phyloP scores from a whole-genome alignment of 177 flowering plant species.

The Vitis hybrid region DNA sequence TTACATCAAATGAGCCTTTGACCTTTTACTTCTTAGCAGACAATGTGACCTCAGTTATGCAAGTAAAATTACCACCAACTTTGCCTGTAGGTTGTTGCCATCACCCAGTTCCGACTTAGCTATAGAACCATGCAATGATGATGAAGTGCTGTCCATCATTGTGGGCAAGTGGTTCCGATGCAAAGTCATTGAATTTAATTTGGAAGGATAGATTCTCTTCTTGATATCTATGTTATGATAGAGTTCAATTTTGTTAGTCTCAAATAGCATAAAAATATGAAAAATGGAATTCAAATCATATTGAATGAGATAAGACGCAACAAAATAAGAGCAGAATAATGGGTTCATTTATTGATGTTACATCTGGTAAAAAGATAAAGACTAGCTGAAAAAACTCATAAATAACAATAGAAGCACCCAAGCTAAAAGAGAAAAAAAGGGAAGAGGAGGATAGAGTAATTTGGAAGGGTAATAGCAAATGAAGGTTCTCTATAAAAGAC shows the following conservation, averaged over 20 bases:
- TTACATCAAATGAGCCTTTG: neutral
- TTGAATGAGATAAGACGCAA: neutral
- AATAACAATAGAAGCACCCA: neutral
- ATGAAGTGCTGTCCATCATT: constrained; percentile 16
- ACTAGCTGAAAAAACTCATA: neutral
- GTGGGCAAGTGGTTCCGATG: constrained; percentile 30
- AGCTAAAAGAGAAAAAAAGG: no score
- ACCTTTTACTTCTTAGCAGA: neutral
- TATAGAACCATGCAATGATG: constrained; percentile 23
- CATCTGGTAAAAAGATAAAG: neutral
- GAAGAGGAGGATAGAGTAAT: neutral
- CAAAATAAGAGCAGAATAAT: neutral
- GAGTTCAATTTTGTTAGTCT: neutral
- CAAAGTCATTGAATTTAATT: constrained; percentile 61
- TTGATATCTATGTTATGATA: constrained; percentile 52
- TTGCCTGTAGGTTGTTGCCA: constrained; percentile 73
- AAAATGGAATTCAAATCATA: neutral
- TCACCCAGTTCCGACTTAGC: constrained; percentile 72
- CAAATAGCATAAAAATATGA: neutral
- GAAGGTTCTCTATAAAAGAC: no score
- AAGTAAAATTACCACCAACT: constrained; percentile 75
- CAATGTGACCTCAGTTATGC: neutral
- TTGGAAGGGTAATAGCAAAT: no score
- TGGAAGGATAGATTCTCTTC: constrained; percentile 64
- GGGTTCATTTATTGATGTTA: neutral